A percentile compares a stretch with the other conserved stretches of the same genome.
Conservation (phyloP, 2,329 filamentous ascomycete species). For the Stagonosporopsis tanaceti region DNA sequence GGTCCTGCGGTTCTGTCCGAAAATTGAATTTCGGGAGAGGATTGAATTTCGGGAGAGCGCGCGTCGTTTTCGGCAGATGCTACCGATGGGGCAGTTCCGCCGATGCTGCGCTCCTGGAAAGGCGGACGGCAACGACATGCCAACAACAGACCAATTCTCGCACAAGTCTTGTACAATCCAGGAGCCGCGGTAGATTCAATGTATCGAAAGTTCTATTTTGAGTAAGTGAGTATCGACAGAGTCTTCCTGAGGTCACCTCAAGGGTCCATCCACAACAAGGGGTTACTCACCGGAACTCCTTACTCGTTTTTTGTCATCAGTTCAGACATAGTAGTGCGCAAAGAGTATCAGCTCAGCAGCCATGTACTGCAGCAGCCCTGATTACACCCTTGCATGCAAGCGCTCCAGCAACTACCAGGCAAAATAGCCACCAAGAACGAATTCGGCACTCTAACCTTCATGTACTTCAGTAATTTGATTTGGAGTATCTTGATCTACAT, state of each 20-base stretch:
- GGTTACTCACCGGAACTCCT: not conserved
- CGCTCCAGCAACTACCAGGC: too few species aligned
- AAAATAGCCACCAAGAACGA: not conserved
- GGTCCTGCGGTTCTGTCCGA: slow-evolving; percentile 14
- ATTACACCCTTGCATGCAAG: too few species aligned
- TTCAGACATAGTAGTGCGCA: too few species aligned
- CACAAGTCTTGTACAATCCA: slow-evolving; percentile 7
- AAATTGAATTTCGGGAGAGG: not conserved
- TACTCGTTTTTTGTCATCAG: not conserved
- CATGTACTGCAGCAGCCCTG: too few species aligned
- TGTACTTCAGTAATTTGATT: not conserved
- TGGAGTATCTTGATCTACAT: not conserved
- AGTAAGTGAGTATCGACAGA: not conserved
- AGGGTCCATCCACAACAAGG: not conserved
- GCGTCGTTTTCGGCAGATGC: slow-evolving; percentile 12
- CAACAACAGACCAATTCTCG: not conserved
- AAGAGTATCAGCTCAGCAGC: not conserved
- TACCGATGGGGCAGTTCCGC: slow-evolving; percentile 12
- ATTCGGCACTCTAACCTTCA: not conserved
- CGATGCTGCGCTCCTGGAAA: not conserved
- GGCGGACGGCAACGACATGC: not conserved
- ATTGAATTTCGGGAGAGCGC: slow-evolving; percentile 18
- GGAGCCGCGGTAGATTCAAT: not conserved
- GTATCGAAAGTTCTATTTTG: not conserved
- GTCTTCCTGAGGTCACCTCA: not conserved